These are phyloP conservation scores for Quercus berberidifolia DNA, from an alignment of 306 rosid genomes.

Conservation along the genomic window DNA sequence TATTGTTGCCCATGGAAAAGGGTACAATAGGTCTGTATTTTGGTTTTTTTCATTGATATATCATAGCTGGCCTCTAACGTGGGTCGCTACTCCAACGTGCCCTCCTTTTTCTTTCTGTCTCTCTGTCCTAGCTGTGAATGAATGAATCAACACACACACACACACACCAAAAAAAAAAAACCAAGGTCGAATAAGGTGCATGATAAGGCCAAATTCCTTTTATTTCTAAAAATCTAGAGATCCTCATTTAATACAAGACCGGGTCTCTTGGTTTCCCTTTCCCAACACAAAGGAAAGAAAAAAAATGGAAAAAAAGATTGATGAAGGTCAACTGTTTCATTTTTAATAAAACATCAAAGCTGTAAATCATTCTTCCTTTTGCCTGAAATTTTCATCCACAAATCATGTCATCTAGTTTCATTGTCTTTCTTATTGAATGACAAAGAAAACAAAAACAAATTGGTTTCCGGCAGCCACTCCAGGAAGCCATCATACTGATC, in stretches of 20 bases:
- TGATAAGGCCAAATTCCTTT: constrained; percentile 1
- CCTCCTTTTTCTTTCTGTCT: not conserved
- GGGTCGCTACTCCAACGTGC: not conserved
- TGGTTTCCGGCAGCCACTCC: constrained; percentile 25
- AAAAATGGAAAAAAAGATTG: not conserved
- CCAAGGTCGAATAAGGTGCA: not conserved
- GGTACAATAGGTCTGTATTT: not conserved
- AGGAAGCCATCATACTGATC: constrained; percentile 32
- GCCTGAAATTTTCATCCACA: not conserved
- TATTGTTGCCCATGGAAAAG: too few relatives aligned
- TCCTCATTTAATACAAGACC: constrained; percentile 35
- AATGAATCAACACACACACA: too few relatives aligned
- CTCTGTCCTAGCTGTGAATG: not conserved
- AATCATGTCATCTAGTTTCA: not conserved
- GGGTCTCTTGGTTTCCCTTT: constrained; percentile 42
- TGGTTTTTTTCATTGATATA: not conserved
- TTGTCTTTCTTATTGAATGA: constrained; percentile 7
- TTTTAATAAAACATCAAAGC: constrained; percentile 15
- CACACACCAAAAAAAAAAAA: not conserved
- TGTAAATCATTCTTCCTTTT: constrained; percentile 5
- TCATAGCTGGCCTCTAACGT: constrained; percentile 5
- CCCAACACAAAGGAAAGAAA: constrained; percentile 17
- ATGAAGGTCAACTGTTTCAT: not conserved
- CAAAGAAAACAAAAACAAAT: constrained; percentile 1
- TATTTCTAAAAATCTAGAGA: constrained; percentile 55